phyloP scores from a whole-genome alignment of 1,284 basidiomycete species.

The Ceraceosorus guamensis region DNA sequence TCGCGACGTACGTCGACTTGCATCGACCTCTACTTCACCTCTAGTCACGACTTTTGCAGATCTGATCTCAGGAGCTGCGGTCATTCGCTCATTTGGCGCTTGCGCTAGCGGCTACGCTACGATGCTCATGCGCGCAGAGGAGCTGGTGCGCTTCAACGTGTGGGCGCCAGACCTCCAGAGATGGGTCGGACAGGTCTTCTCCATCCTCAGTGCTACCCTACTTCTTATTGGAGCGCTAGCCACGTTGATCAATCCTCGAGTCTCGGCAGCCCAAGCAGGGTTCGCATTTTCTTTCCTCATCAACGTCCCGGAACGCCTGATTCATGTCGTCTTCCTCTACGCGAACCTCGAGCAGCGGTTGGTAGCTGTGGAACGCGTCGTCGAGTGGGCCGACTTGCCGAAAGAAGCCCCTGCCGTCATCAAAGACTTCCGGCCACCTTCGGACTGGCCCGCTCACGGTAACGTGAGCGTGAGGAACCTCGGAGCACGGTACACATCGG shows the following conservation, averaged over 20 bases:
- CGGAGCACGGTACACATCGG: conserved; percentile 52
- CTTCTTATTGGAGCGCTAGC: conserved; percentile 51
- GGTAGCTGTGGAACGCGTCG: conserved; percentile 51
- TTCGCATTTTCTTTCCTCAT: conserved; percentile 44
- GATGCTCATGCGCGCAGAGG: conserved; percentile 51
- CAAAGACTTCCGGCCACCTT: background rate
- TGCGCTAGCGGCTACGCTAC: conserved; percentile 51
- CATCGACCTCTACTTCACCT: conserved; percentile 44
- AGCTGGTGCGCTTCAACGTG: conserved; percentile 49
- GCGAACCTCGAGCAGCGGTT: conserved; percentile 17
- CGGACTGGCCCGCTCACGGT: conserved; percentile 52
- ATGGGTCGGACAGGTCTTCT: conserved; percentile 39
- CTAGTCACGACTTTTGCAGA: conserved; percentile 49
- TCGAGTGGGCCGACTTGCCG: conserved; percentile 47
- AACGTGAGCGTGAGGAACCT: conserved; percentile 51
- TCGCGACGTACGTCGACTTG: conserved; percentile 50
- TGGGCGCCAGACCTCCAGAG: conserved; percentile 22
- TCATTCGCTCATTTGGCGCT: conserved; percentile 55
- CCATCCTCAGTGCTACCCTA: conserved; percentile 52
- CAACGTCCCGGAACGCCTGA: conserved; percentile 39
- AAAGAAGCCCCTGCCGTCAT: background rate
- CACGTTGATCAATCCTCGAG: conserved; percentile 46
- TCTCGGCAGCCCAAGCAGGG: conserved; percentile 47
- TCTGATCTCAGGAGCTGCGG: conserved; percentile 50
- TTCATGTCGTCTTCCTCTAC: conserved; percentile 44